phyloP scores from a whole-genome alignment of 2,329 filamentous ascomycete species.

The Aspergillus vadensis region DNA sequence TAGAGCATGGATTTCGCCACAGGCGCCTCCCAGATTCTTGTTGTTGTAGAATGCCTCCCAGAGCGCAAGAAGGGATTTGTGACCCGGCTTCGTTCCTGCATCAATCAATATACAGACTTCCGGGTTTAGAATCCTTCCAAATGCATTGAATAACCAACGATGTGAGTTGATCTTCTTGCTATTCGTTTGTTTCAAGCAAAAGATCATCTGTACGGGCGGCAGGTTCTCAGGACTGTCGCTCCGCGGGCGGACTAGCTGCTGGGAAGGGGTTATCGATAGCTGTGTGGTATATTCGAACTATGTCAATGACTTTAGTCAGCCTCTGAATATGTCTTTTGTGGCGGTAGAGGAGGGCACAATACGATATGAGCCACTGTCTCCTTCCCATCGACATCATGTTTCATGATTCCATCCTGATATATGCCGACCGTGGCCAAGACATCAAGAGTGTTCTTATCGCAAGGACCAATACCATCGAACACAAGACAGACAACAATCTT shows the following conservation, averaged over 20 bases:
- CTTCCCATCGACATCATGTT: constrained; percentile 96
- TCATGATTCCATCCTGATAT: constrained; percentile 98
- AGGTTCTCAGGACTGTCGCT: constrained; percentile 83
- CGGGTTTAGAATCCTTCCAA: constrained; percentile 93
- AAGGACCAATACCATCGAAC: constrained; percentile 97
- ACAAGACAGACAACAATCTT: constrained; percentile 98
- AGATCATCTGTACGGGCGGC: constrained; percentile 98
- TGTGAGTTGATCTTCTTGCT: constrained; percentile 99
- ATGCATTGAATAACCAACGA: constrained; percentile 97
- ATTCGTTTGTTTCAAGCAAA: constrained; percentile 98
- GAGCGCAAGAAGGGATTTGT: constrained; percentile 84
- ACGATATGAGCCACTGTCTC: constrained; percentile 88
- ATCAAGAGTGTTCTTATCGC: constrained; percentile 92
- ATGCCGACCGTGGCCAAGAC: constrained; percentile 90
- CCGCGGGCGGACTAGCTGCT: constrained; percentile 90
- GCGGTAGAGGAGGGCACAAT: too few relatives aligned
- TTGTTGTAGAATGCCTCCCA: constrained; percentile 99
- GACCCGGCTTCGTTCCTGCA: constrained; percentile 93
- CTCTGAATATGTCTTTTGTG: too few relatives aligned
- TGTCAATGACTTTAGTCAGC: too few relatives aligned
- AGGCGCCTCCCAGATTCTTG: constrained; percentile 96
- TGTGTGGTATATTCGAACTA: constrained; percentile 95
- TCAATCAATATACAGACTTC: constrained; percentile 96
- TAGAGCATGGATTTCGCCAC: constrained; percentile 99
- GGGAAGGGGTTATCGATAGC: constrained; percentile 92